Base-by-base conservation (phyloP, 768 basidiomycete genomes). In the Lactarius hengduanensis region DNA sequence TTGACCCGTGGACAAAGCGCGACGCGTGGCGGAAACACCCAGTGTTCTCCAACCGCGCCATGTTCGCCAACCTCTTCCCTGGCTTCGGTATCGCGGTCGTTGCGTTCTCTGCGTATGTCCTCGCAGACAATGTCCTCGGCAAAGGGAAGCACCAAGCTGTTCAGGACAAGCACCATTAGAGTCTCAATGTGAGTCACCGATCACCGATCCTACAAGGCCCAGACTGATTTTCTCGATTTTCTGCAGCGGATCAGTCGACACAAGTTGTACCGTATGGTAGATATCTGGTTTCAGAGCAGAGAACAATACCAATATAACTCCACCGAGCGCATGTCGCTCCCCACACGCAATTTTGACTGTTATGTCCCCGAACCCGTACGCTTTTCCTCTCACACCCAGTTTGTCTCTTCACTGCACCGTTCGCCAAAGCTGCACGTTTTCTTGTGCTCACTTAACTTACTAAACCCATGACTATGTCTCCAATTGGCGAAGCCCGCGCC, bases 61-160 rank as follows among this genome's bases (percentile, higher is more conserved):
- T 95, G 92, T 89, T 98, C 80, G 81, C 89, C 72, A 94, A 85
- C 80, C 76, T 96, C 70, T 95, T 98, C 77, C 96, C 96, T 40
- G 96, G 96, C 45, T 91, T 98, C 73, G 96, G 95, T 57, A 93
- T 94, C 64, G 96, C 92, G 41, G 83, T 94, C 59, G 92, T 89
- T 61, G 92, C 94, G 1, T 98, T 98, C 80, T 89, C 92, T 38
- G 88, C 85, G 64, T 98, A 98, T 73, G 94, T 98, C 38, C 77
- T 92, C 40, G 90, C 82, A 34, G 96, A 97, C 77, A 94, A 93
- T 74, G 6, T 69, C 8, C 57, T 84, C 80, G 69, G 69, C 63
- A 62, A 79, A 79, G 57, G 59, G 26, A 67, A 57, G 50, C 55
- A 70, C 43, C 43, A 64, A 22, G 59, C 47, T 11, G 53, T 67